Conservation (phyloP, 2,329 filamentous ascomycete genomes). For the Colletotrichum lindemuthianum region DNA sequence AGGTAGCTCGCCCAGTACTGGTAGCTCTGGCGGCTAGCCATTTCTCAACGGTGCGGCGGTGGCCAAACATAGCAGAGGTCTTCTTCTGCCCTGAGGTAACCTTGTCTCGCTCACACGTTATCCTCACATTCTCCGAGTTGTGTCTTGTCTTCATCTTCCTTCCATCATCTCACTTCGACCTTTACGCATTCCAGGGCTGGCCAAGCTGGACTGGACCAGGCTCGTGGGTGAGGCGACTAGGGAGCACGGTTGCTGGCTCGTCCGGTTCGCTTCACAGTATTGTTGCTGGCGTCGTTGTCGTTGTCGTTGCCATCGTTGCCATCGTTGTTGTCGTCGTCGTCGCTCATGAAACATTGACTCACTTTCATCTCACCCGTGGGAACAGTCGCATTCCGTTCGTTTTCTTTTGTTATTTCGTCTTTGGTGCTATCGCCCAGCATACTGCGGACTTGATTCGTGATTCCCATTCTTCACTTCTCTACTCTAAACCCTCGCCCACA, state of each 20-base stretch:
- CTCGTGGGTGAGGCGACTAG: neutral
- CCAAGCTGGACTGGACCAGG: slow-evolving; percentile 17
- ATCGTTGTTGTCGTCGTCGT: neutral
- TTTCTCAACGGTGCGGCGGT: neutral
- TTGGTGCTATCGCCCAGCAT: too few species aligned
- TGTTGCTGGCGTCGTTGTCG: too few species aligned
- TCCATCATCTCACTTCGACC: neutral
- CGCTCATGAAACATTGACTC: slow-evolving; percentile 29
- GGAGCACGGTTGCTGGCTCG: too few species aligned
- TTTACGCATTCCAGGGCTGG: neutral
- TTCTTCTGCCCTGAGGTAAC: neutral
- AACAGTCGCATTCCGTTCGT: slow-evolving; percentile 16
- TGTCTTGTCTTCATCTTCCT: neutral
- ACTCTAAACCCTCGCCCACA: neutral
- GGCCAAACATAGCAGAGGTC: neutral
- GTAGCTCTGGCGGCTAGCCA: neutral
- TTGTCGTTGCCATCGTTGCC: too few species aligned
- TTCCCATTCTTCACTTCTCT: too few species aligned
- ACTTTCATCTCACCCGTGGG: slow-evolving; percentile 24
- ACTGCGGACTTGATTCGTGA: neutral
- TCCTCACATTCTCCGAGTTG: neutral
- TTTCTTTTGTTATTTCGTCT: neutral
- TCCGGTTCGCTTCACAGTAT: too few species aligned
- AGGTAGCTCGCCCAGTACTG: too few species aligned
- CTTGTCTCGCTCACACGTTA: neutral